Evolutionary conservation across 352 stramenopile species (phyloP), one percentile per base, ranked within the genome.

Genomic region (Pythium coloratum): DNA sequence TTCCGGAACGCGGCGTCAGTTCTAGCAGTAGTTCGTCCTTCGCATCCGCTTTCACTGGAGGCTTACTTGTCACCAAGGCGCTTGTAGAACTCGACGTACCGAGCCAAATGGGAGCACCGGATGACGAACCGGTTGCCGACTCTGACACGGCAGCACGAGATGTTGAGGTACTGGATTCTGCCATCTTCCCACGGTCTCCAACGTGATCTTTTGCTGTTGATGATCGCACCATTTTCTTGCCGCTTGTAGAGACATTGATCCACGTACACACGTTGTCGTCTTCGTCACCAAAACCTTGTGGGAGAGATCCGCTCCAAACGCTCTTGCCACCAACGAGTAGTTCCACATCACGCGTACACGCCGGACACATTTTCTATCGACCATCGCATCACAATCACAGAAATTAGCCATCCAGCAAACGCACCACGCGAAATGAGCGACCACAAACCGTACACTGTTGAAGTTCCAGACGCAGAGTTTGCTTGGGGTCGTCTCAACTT

Each of bases 401-500:
- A 6, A 3, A 7, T 14, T 24, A 26, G 4, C 13, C 14, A 50
- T 26, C 14, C 10, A 9, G 42, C 6, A 24, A 47, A 28, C 20
- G 20, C 20, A 24, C 20, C 20, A 24, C 20, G 20, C 20, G 20
- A 24, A 24, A 24, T 24, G 20, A 24, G 20, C 20, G 20, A 24
- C 20, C 20, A 24, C 20, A 24, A 24, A 24, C 20, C 83, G 26
- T 71, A 92, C 84, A 33, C 78, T 86, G 62, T 92, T 94, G 72
- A 85, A 91, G 70, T 92, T 94, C 86, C 86, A 94, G 1, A 94
- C 61, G 33, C 86, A 92, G 4, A 94, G 67, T 33, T 92, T 92
- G 49, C 70, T 90, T 1, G 83, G 82, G 0, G 55, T 8, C 8
- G 62, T 71, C 0, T 36, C 32, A 0, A 92, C 71, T 38, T 81